Conservation (phyloP, 192 early-diverging fungal genomes). For the Gryganskiella cystojenkinii region DNA sequence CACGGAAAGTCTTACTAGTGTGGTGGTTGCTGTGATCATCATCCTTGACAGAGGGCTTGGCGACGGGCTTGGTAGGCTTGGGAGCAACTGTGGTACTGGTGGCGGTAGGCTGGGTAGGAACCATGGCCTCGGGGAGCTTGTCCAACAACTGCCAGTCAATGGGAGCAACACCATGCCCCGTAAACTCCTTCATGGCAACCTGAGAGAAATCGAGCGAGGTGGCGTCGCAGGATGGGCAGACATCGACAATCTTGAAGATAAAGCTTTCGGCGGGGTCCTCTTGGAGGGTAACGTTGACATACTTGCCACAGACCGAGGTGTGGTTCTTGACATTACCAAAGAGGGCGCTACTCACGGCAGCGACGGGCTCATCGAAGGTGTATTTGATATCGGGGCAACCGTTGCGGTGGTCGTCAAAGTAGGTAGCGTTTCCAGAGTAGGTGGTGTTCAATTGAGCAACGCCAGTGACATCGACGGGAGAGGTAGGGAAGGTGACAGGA, state of each 20-base stretch:
- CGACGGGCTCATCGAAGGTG: slow-evolving; percentile 30
- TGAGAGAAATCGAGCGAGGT: slow-evolving; percentile 20
- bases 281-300: slow-evolving; percentile 19
- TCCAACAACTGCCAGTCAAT: slow-evolving; percentile 32
- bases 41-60: background rate
- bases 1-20: slow-evolving; percentile 10
- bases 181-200: slow-evolving; percentile 9
- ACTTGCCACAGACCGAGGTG: slow-evolving; percentile 24
- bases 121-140: background rate
- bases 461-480: background rate
- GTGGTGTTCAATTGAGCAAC: background rate
- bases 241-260: slow-evolving; percentile 30
- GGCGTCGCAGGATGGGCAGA: slow-evolving; percentile 22
- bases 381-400: slow-evolving; percentile 36
- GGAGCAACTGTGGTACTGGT: background rate
- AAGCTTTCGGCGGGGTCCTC: slow-evolving; percentile 9
- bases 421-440: slow-evolving; percentile 19
- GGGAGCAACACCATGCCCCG: background rate
- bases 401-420: slow-evolving; percentile 11
- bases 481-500: slow-evolving; percentile 2
- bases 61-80: background rate
- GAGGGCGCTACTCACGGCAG: slow-evolving; percentile 18
- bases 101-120: background rate
- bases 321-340: slow-evolving; percentile 13
- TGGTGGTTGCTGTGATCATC: background rate